Evolutionary conservation across 2,329 filamentous ascomycete species (phyloP).

Genomic region (Kalmusia sp.): DNA sequence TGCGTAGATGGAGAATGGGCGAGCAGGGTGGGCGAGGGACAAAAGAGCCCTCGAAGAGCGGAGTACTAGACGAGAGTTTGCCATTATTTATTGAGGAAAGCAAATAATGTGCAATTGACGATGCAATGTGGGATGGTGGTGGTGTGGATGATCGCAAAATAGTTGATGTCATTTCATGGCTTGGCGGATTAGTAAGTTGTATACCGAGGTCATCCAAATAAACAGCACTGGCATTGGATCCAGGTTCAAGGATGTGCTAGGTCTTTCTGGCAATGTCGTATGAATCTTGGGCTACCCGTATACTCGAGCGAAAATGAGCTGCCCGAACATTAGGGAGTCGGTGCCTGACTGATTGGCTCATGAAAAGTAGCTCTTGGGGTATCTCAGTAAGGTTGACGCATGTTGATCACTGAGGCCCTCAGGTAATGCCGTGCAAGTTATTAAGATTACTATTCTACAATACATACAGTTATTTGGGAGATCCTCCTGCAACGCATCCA

Average conservation of each 20-base stretch:
- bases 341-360: no score
- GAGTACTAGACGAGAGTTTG: constrained; percentile 52
- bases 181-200: constrained; percentile 12
- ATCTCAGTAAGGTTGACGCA: no score
- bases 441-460: constrained; percentile 10
- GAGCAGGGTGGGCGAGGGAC: constrained; percentile 41
- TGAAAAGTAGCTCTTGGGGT: no score
- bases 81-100: constrained; percentile 48
- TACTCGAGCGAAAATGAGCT: no score
- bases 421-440: not conserved
- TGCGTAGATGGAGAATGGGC: constrained; percentile 48
- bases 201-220: not conserved
- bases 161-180: constrained; percentile 22
- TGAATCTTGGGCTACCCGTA: no score
- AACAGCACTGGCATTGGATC: not conserved
- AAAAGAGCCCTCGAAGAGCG: constrained; percentile 54
- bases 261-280: no score
- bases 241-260: no score
- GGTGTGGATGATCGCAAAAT: constrained; percentile 5
- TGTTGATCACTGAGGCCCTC: no score
- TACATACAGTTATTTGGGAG: constrained; percentile 1
- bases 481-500: not conserved
- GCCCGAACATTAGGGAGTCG: no score
- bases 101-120: not conserved
- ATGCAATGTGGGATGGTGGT: not conserved